phyloP scores from a whole-genome alignment of 257 asterid genomes.

The Nicotiana tabacum region DNA sequence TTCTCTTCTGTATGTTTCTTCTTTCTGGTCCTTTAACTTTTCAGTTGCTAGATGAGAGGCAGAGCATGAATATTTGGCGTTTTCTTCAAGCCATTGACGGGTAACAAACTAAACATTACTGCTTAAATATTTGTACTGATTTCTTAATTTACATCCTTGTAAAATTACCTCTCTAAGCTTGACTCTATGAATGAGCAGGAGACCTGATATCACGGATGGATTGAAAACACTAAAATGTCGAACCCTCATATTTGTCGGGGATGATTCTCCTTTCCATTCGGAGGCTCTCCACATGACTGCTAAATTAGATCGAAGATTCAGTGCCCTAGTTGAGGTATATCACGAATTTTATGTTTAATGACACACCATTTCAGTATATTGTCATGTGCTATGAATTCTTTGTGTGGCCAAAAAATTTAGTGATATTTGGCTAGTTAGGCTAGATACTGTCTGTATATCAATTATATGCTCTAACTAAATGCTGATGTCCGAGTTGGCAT shows the following conservation, averaged over 20 bases:
- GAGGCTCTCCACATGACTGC: slow-evolving; percentile 68
- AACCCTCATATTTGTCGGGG: slow-evolving; percentile 82
- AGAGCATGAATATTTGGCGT: slow-evolving; percentile 64
- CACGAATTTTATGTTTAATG: background rate
- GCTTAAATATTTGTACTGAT: background rate
- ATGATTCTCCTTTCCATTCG: slow-evolving; percentile 66
- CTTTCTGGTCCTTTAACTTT: slow-evolving; percentile 11
- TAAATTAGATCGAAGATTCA: slow-evolving; percentile 69
- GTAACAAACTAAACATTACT: slow-evolving; percentile 26
- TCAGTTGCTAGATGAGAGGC: slow-evolving; percentile 91
- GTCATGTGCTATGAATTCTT: background rate
- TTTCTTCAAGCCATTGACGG: slow-evolving; percentile 76
- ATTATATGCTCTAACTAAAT: background rate
- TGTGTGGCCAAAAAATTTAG: background rate
- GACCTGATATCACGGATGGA: slow-evolving; percentile 70
- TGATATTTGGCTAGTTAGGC: background rate
- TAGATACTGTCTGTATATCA: background rate
- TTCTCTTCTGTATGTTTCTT: background rate
- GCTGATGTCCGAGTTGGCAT: background rate
- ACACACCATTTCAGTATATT: background rate
- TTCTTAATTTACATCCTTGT: slow-evolving; percentile 1
- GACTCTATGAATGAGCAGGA: slow-evolving; percentile 41
- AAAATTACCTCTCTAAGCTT: slow-evolving; percentile 12
- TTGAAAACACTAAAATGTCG: slow-evolving; percentile 66
- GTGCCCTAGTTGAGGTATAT: slow-evolving; percentile 90